A percentile compares a stretch with the other conserved stretches of the same genome.
These are phyloP conservation scores for Bryoerythrophyllum caledonicum DNA, from an alignment of 225 moss, liverwort and hornwort genomes.

Conservation along the genomic window DNA sequence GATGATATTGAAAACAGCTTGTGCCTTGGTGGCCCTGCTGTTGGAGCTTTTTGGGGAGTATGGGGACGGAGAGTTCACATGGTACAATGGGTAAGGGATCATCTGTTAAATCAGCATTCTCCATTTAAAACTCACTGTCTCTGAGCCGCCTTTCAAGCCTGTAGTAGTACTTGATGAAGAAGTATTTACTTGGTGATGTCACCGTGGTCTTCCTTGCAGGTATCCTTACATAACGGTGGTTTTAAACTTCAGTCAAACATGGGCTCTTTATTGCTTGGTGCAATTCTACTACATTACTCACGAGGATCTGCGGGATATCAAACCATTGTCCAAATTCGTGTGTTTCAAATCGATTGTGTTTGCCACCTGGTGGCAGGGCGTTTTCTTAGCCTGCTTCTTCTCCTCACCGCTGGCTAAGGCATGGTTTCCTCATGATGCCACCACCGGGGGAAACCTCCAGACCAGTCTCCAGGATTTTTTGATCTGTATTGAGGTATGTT, in stretches of 20 bases:
- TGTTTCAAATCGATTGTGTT: conserved; percentile 99
- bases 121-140: neutral
- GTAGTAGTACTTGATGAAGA: conserved; percentile 5
- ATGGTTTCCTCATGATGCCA: conserved; percentile 59
- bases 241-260: conserved; percentile 98
- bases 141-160: conserved; percentile 5
- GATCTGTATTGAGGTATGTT: conserved; percentile 82
- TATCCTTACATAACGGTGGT: conserved; percentile 95
- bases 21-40: conserved; percentile 83
- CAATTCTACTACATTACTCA: conserved; percentile 96
- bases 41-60: conserved; percentile 65
- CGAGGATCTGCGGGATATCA: conserved; percentile 75
- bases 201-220: conserved; percentile 45
- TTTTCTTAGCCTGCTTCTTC: conserved; percentile 82
- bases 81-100: conserved; percentile 79
- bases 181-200: neutral
- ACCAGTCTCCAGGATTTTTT: conserved; percentile 86
- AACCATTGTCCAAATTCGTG: conserved; percentile 89
- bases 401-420: conserved; percentile 53
- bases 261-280: conserved; percentile 96
- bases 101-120: neutral
- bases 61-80: conserved; percentile 79
- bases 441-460: conserved; percentile 75
- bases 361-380: conserved; percentile 99
- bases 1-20: conserved; percentile 97